Percentiles rank a stretch among this genome's conserved stretches.
phyloP scores from a whole-genome alignment of 192 early-diverging fungal species.

The Mortierella antarctica region DNA sequence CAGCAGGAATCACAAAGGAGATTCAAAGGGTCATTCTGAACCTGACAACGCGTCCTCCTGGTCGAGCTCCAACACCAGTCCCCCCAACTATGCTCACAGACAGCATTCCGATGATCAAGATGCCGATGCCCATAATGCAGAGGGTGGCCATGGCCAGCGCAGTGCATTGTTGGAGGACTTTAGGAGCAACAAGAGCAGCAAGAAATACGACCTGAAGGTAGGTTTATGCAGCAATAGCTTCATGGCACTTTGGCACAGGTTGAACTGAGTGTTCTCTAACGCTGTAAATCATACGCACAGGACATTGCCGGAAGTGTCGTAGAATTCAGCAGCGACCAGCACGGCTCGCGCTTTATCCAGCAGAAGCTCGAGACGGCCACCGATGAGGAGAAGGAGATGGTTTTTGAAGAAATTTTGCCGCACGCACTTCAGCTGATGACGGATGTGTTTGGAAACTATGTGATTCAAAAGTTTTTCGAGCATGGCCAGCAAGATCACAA shows the following conservation, averaged over 20 bases:
- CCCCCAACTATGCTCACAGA: constrained; percentile 28
- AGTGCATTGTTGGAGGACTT: constrained; percentile 96
- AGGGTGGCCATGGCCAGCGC: constrained; percentile 74
- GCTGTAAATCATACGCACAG: constrained; percentile 43
- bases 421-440: constrained; percentile 95
- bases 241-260: no score
- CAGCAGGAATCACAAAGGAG: constrained; percentile 20
- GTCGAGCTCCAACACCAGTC: constrained; percentile 39
- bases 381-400: constrained; percentile 94
- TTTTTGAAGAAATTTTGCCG: constrained; percentile 96
- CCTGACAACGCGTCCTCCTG: constrained; percentile 25
- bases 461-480: constrained; percentile 99
- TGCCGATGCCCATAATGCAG: constrained; percentile 24
- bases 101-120: constrained; percentile 28
- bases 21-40: constrained; percentile 16
- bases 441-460: constrained; percentile 99
- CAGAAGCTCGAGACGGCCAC: constrained; percentile 95
- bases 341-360: constrained; percentile 98
- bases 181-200: constrained; percentile 92
- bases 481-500: constrained; percentile 96
- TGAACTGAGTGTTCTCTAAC: neutral
- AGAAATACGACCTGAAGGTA: constrained; percentile 94
- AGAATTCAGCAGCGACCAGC: constrained; percentile 99
- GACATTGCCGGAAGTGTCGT: constrained; percentile 95
- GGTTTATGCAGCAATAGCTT: neutral